A percentile compares a stretch with the other conserved stretches of the same genome.
Evolutionary conservation across 2,329 filamentous ascomycete species (phyloP).

Genomic region (Cladophialophora exuberans): DNA sequence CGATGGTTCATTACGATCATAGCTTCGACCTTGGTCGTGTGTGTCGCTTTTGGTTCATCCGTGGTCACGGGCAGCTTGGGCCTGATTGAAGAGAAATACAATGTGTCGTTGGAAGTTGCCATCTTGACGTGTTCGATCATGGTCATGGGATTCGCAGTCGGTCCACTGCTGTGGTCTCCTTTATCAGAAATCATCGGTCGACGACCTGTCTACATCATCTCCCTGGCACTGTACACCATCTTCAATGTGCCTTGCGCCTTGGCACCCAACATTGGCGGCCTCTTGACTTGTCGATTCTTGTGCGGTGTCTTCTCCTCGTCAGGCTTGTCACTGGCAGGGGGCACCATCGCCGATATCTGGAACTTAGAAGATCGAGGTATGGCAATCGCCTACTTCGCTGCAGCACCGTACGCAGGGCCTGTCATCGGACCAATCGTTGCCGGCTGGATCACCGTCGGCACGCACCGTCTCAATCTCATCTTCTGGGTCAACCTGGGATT

Average conservation of each 20-base stretch:
- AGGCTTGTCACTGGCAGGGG: slow-evolving; percentile 53
- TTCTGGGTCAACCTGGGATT: slow-evolving; percentile 67
- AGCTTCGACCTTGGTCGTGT: slow-evolving; percentile 68
- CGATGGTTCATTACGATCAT: slow-evolving; percentile 70
- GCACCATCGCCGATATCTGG: slow-evolving; percentile 57
- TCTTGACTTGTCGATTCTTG: slow-evolving; percentile 74
- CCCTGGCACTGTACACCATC: slow-evolving; percentile 38
- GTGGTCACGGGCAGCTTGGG: slow-evolving; percentile 62
- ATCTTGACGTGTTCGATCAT: slow-evolving; percentile 54
- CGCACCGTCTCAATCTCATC: slow-evolving; percentile 37
- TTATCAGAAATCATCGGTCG: slow-evolving; percentile 39
- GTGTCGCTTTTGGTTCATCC: slow-evolving; percentile 59
- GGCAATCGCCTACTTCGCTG: slow-evolving; percentile 61
- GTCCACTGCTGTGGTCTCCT: slow-evolving; percentile 56
- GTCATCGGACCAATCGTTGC: slow-evolving; percentile 63
- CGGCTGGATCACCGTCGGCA: slow-evolving; percentile 58
- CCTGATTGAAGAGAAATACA: slow-evolving; percentile 56
- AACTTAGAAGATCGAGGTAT: slow-evolving; percentile 60
- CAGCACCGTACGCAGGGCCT: slow-evolving; percentile 57
- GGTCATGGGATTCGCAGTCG: slow-evolving; percentile 59
- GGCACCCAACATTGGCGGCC: slow-evolving; percentile 60
- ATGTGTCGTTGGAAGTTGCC: slow-evolving; percentile 50
- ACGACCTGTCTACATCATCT: slow-evolving; percentile 40
- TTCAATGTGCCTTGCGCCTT: slow-evolving; percentile 43
- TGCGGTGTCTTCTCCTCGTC: slow-evolving; percentile 78